Conservation (phyloP, 371 early-diverging fungal genomes). For the Blakeslea trispora region DNA sequence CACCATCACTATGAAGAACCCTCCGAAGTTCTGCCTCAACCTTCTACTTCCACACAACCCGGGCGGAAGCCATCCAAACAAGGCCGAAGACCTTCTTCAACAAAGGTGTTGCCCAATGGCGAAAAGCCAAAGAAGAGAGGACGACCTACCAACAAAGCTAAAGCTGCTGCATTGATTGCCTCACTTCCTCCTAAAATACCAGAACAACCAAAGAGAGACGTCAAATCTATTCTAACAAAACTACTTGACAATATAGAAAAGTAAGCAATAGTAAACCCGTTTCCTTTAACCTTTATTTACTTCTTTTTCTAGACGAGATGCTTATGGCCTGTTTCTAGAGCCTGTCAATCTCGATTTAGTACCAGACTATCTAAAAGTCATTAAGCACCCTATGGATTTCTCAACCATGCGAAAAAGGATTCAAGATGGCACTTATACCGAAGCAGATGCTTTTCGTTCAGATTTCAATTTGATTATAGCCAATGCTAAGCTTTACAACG, state of each 20-base stretch:
- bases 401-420: constrained; percentile 68
- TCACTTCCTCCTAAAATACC: constrained; percentile 30
- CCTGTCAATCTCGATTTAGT: constrained; percentile 81
- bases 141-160: constrained; percentile 34
- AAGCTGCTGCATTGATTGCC: constrained; percentile 23
- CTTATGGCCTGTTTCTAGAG: constrained; percentile 78
- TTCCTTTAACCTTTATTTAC: not conserved
- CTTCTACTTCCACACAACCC: not conserved
- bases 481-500: constrained; percentile 78
- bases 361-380: constrained; percentile 75
- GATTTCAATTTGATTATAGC: constrained; percentile 70
- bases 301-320: constrained; percentile 43
- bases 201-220: constrained; percentile 39
- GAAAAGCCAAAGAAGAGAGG: constrained; percentile 50
- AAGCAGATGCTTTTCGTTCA: constrained; percentile 54
- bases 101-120: constrained; percentile 9
- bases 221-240: constrained; percentile 48
- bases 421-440: constrained; percentile 44
- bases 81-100: constrained; percentile 14
- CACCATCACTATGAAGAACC: constrained; percentile 5
- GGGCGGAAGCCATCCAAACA: constrained; percentile 12
- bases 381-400: constrained; percentile 74
- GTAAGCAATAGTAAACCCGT: constrained; percentile 25
- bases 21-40: too few species aligned
- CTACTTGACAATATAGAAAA: constrained; percentile 56